Evolutionary conservation across 371 early-diverging fungal species (phyloP).

Genomic region (Dipsacomyces acuminosporus): DNA sequence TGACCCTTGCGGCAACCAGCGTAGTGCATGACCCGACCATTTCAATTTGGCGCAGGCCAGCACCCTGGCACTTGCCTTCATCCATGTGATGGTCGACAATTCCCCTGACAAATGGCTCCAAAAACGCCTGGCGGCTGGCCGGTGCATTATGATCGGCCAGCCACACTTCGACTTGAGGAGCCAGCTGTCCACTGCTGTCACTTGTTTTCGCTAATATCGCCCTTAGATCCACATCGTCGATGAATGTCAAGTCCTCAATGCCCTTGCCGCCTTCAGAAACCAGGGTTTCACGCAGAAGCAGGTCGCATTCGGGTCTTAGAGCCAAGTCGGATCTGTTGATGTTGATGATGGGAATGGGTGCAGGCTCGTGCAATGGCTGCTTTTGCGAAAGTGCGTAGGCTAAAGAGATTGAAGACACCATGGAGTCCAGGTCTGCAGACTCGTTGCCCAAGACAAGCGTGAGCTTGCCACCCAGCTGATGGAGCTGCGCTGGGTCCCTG

Average conservation of each 20-base stretch:
- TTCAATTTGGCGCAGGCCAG: slow-evolving; percentile 42
- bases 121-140: slow-evolving; percentile 29
- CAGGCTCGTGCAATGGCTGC: not conserved
- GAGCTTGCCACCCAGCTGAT: slow-evolving; percentile 5
- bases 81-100: slow-evolving; percentile 58
- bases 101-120: slow-evolving; percentile 44
- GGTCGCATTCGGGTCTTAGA: slow-evolving; percentile 50
- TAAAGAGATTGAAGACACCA: slow-evolving; percentile 49
- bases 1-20: slow-evolving; percentile 41
- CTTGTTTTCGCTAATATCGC: not conserved
- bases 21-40: slow-evolving; percentile 50
- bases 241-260: slow-evolving; percentile 27
- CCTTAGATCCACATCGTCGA: slow-evolving; percentile 41
- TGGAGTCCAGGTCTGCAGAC: slow-evolving; percentile 53
- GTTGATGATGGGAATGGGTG: slow-evolving; percentile 48
- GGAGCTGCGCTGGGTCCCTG: not conserved
- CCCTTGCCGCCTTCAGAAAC: slow-evolving; percentile 2
- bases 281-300: slow-evolving; percentile 28
- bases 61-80: slow-evolving; percentile 36
- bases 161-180: slow-evolving; percentile 27
- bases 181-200: not conserved
- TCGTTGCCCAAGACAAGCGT: slow-evolving; percentile 53
- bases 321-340: slow-evolving; percentile 47
- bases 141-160: slow-evolving; percentile 53
- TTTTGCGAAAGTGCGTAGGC: slow-evolving; percentile 35